Conservation (phyloP, 108 stramenopile genomes). For the Skeletonema menzelii region DNA sequence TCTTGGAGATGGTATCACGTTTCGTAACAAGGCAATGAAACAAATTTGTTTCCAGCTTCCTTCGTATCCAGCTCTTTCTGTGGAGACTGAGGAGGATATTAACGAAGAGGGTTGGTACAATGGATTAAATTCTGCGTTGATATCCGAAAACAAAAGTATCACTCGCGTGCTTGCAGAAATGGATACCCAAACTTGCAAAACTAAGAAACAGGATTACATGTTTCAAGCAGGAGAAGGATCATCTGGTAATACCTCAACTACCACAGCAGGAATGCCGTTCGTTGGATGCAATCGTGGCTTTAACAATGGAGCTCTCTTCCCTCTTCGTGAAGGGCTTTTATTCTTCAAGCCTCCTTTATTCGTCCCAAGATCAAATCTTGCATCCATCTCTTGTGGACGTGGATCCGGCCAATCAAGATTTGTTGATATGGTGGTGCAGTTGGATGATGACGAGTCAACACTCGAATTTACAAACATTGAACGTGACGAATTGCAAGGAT, state of each 20-base stretch:
- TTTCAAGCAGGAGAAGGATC: slow-evolving; percentile 52
- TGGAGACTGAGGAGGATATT: slow-evolving; percentile 6
- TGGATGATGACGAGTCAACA: slow-evolving; percentile 2
- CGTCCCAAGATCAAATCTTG: slow-evolving; percentile 53
- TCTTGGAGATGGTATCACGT: neutral
- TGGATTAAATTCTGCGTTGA: slow-evolving; percentile 21
- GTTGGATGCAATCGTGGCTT: slow-evolving; percentile 76
- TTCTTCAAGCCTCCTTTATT: slow-evolving; percentile 86
- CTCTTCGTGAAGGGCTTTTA: slow-evolving; percentile 72
- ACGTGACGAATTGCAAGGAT: slow-evolving; percentile 61
- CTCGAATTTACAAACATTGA: slow-evolving; percentile 78
- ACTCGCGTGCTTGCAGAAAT: slow-evolving; percentile 26
- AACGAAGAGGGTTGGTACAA: slow-evolving; percentile 40
- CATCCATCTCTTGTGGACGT: slow-evolving; percentile 74
- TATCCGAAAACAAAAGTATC: slow-evolving; percentile 1
- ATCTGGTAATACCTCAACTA: slow-evolving; percentile 46
- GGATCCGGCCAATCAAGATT: slow-evolving; percentile 64
- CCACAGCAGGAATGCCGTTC: slow-evolving; percentile 73
- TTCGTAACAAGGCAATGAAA: slow-evolving; percentile 48
- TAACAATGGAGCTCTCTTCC: slow-evolving; percentile 77
- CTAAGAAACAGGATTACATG: neutral
- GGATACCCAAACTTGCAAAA: slow-evolving; percentile 6
- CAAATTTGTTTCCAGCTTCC: slow-evolving; percentile 75
- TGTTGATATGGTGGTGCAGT: slow-evolving; percentile 60
- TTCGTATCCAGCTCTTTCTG: slow-evolving; percentile 13